Base-by-base conservation (phyloP, 2,329 filamentous ascomycete species). In the Colletotrichum magnum region DNA sequence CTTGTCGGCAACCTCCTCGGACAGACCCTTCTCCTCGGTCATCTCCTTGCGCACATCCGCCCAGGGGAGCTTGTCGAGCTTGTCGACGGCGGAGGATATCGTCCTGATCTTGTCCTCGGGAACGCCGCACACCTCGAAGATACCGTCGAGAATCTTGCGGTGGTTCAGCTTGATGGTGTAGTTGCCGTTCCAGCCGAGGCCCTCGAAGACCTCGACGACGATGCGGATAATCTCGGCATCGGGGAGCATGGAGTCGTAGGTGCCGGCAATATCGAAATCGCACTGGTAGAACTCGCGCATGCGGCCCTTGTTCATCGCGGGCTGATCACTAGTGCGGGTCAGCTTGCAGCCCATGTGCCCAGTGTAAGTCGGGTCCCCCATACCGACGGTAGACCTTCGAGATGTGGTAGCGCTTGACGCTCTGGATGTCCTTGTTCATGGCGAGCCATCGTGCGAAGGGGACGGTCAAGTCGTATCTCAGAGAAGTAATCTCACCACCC, bases 211-310 rank as follows among this genome's bases (percentile, higher is more conserved):
- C 78, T 98, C 94, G 75, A 89, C 90, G 58, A 93, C 89, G 73
- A 98, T 94, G 67, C 92, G 88, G 74, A 98, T 83, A 68, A 97
- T 92, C 83, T 98, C 95, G 45, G 94, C 93, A 77, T 98, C 95
- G 65, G 95, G 94, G 28, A 97, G 88, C 94, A 98, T 97, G 62
- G 93, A 83, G 78, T 97, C 95, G 83, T 94, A 97, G 50, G 84
- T 85, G 70, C 95, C 94, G 13, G 95, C 95, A 82, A 98, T 95
- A 53, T 98, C 95, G 77, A 98, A 97, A 82, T 98, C 95, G 84
- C 95, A 98, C 82, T 98, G 95, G 84, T 97, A 97, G 82, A 97
- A 97, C 82, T 98, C 95, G 77, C 95, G 89, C 92, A 97, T 96
- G 62, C 95, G 90, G 59, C 95, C 95, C 79, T 97, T 96, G 71